A percentile compares a stretch with the other conserved stretches of the same genome.
phyloP scores from a whole-genome alignment of 768 basidiomycete genomes.

The Phanerochaete sordida region DNA sequence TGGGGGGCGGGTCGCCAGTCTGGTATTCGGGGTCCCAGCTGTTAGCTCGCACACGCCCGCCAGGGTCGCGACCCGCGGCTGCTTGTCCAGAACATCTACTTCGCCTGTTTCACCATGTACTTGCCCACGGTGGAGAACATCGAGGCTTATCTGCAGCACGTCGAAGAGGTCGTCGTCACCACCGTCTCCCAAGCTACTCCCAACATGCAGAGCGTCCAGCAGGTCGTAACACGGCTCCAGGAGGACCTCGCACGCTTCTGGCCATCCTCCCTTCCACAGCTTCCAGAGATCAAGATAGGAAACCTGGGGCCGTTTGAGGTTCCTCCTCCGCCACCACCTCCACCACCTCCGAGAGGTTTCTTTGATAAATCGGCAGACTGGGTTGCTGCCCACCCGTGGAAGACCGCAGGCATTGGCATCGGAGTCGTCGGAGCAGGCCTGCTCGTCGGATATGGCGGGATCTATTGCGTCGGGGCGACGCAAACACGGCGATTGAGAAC shows the following conservation, averaged over 20 bases:
- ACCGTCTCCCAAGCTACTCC: constrained; percentile 54
- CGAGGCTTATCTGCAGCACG: constrained; percentile 63
- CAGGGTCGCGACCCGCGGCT: not conserved
- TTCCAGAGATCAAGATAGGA: constrained; percentile 56
- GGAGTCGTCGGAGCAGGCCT: constrained; percentile 62
- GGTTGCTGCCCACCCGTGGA: constrained; percentile 59
- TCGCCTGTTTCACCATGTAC: not conserved
- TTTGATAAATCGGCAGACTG: constrained; percentile 48
- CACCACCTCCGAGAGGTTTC: constrained; percentile 46
- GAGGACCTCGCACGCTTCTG: constrained; percentile 80
- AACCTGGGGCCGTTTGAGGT: constrained; percentile 71
- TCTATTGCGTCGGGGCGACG: constrained; percentile 13
- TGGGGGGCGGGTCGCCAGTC: too few relatives aligned
- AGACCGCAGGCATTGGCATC: constrained; percentile 47
- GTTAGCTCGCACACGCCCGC: not conserved
- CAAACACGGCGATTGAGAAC: constrained; percentile 22
- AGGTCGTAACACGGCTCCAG: constrained; percentile 69
- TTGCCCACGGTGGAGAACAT: constrained; percentile 52
- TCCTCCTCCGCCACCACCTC: constrained; percentile 60
- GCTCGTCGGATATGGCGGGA: constrained; percentile 49
- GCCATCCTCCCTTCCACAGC: constrained; percentile 41
- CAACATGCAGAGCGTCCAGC: constrained; percentile 60
- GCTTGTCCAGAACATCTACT: not conserved
- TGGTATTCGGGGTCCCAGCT: not conserved
- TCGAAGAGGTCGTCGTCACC: constrained; percentile 59